Conservation (phyloP, 2,329 filamentous ascomycete species). For the Rhytidhysteron rufulum region DNA sequence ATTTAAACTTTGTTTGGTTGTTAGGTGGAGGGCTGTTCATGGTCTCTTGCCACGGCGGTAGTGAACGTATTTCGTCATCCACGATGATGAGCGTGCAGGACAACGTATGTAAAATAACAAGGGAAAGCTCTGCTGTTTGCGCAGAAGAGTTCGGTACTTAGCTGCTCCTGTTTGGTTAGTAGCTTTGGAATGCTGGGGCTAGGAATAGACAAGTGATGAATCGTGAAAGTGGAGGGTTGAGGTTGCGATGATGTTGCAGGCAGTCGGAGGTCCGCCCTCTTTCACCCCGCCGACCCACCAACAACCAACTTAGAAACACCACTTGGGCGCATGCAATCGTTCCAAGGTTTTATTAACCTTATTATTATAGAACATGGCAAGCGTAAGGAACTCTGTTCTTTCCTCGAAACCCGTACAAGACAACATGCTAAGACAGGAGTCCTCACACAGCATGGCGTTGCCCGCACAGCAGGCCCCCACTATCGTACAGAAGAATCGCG, state of each 20-base stretch:
- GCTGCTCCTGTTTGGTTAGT: slow-evolving; percentile 6
- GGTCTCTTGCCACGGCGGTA: background rate
- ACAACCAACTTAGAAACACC: no score
- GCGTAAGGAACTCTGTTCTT: slow-evolving; percentile 27
- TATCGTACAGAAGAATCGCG: slow-evolving; percentile 65
- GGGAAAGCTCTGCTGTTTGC: slow-evolving; percentile 1
- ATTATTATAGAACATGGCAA: slow-evolving; percentile 38
- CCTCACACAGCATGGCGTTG: slow-evolving; percentile 81
- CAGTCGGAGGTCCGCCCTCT: no score
- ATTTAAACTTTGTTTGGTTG: slow-evolving; percentile 10
- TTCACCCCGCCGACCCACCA: no score
- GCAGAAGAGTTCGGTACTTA: background rate
- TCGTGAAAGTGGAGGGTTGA: no score
- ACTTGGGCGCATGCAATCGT: no score
- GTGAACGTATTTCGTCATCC: slow-evolving; percentile 18
- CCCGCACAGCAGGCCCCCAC: slow-evolving; percentile 55
- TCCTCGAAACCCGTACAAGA: background rate
- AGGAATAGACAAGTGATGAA: no score
- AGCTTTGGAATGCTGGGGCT: background rate
- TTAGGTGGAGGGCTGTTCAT: slow-evolving; percentile 22
- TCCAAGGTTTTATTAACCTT: no score
- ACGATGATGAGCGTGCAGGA: slow-evolving; percentile 18
- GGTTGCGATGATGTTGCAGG: no score
- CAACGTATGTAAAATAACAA: slow-evolving; percentile 8
- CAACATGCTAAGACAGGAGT: background rate